These are phyloP conservation scores for Candida stauntonica DNA, from an alignment of 805 yeast genomes.

Conservation along the genomic window DNA sequence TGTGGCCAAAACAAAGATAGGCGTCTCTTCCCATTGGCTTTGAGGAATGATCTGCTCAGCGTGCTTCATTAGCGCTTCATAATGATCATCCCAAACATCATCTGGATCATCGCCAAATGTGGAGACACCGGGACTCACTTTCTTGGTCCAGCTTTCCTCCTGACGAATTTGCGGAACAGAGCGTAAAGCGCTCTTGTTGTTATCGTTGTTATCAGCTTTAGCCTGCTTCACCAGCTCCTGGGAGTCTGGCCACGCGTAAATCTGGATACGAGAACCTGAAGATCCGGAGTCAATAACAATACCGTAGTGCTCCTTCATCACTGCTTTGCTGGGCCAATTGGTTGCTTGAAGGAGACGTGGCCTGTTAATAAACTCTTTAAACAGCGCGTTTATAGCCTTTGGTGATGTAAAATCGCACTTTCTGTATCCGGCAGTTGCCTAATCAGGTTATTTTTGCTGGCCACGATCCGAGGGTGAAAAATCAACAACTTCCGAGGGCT, in stretches of 20 bases:
- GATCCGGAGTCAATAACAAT: conserved; percentile 94
- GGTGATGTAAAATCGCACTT: too few species aligned
- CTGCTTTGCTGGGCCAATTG: too few species aligned
- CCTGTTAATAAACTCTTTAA: too few species aligned
- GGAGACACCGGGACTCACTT: conserved; percentile 83
- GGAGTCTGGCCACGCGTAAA: conserved; percentile 74
- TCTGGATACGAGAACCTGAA: conserved; percentile 85
- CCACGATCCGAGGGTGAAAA: too few species aligned
- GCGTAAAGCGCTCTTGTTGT: conserved; percentile 33
- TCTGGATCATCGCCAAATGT: conserved; percentile 50
- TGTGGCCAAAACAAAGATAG: conserved; percentile 87
- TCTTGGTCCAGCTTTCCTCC: conserved; percentile 62
- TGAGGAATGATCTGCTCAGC: conserved; percentile 71
- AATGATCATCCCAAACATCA: conserved; percentile 68
- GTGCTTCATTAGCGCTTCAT: conserved; percentile 56
- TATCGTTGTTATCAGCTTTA: conserved; percentile 25
- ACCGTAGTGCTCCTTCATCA: conserved; percentile 50
- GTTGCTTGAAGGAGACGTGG: background rate
- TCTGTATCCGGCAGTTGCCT: too few species aligned
- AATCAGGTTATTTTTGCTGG: too few species aligned
- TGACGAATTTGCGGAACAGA: conserved; percentile 69
- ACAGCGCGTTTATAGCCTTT: too few species aligned
- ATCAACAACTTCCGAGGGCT: too few species aligned
- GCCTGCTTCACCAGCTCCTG: conserved; percentile 24
- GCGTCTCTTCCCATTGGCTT: conserved; percentile 59